A percentile compares a stretch with the other conserved stretches of the same genome.
Evolutionary conservation across 2,329 filamentous ascomycete species (phyloP).

Genomic region (Monilinia laxa): DNA sequence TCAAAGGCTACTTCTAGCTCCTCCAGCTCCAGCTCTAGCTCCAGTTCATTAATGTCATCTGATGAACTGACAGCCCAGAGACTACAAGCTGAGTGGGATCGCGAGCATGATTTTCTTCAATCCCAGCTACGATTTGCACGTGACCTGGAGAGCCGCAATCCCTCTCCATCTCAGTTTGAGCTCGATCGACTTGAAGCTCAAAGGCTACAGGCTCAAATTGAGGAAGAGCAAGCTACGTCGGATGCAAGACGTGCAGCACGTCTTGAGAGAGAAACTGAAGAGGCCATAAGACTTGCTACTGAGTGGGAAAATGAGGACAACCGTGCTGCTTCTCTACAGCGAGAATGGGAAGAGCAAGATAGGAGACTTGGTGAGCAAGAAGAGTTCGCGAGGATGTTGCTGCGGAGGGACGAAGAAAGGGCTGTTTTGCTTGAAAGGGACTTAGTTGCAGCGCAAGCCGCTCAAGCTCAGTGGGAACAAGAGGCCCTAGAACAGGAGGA

Average conservation of each 20-base stretch:
- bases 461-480: slow-evolving; percentile 21
- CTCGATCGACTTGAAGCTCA: slow-evolving; percentile 21
- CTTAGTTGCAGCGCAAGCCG: slow-evolving; percentile 21
- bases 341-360: slow-evolving; percentile 19
- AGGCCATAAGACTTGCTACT: slow-evolving; percentile 19
- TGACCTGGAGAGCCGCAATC: not conserved
- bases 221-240: slow-evolving; percentile 14
- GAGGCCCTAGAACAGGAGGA: slow-evolving; percentile 7
- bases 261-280: slow-evolving; percentile 17
- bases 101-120: slow-evolving; percentile 19
- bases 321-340: slow-evolving; percentile 1
- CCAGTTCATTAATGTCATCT: not conserved
- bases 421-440: not conserved
- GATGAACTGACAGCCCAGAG: slow-evolving; percentile 19
- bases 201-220: slow-evolving; percentile 22
- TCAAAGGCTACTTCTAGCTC: not conserved
- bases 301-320: slow-evolving; percentile 23
- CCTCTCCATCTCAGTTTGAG: slow-evolving; percentile 11
- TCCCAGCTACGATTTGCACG: slow-evolving; percentile 15
- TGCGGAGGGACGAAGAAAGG: slow-evolving; percentile 13
- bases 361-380: slow-evolving; percentile 14
- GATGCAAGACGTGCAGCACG: not conserved
- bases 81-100: slow-evolving; percentile 22
- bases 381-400: slow-evolving; percentile 8
- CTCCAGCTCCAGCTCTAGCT: slow-evolving; percentile 2